Conservation (phyloP, 768 basidiomycete species). For the Neoboletus brunneissimus region DNA sequence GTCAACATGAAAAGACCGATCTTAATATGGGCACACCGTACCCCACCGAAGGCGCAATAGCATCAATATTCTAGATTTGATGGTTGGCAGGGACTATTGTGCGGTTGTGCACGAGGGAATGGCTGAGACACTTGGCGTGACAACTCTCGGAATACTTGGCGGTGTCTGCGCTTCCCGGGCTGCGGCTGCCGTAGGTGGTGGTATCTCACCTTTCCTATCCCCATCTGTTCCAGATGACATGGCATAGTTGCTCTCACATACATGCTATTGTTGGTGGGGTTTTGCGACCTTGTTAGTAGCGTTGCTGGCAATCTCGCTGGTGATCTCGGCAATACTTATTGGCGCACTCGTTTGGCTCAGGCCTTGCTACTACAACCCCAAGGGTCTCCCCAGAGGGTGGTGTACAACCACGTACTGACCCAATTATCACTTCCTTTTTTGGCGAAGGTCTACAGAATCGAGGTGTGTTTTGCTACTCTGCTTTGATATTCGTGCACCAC, state of each 20-base stretch:
- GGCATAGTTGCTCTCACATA: slow-evolving; percentile 28
- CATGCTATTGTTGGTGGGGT: slow-evolving; percentile 34
- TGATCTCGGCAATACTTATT: slow-evolving; percentile 55
- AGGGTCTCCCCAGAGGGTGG: slow-evolving; percentile 71
- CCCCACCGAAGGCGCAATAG: neutral
- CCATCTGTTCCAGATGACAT: slow-evolving; percentile 19
- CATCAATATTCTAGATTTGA: neutral
- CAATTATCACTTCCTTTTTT: slow-evolving; percentile 60
- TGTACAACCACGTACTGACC: slow-evolving; percentile 70
- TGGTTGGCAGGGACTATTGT: neutral
- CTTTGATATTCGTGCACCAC: neutral
- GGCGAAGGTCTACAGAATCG: slow-evolving; percentile 62
- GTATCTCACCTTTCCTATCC: neutral
- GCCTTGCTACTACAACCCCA: slow-evolving; percentile 79
- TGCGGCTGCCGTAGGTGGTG: neutral
- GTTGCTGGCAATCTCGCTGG: slow-evolving; percentile 50
- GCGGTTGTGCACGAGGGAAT: neutral
- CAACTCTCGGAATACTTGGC: slow-evolving; percentile 6
- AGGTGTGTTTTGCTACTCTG: slow-evolving; percentile 43
- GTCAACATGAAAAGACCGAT: neutral
- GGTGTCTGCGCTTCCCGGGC: neutral
- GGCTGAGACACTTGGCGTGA: slow-evolving; percentile 32
- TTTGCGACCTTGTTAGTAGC: too few species aligned
- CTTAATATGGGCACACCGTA: neutral
- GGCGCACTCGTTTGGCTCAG: slow-evolving; percentile 73